A percentile compares a stretch with the other conserved stretches of the same genome.
Conservation (phyloP, 805 yeast genomes). For the Groenewaldozyma tartarivorans region DNA sequence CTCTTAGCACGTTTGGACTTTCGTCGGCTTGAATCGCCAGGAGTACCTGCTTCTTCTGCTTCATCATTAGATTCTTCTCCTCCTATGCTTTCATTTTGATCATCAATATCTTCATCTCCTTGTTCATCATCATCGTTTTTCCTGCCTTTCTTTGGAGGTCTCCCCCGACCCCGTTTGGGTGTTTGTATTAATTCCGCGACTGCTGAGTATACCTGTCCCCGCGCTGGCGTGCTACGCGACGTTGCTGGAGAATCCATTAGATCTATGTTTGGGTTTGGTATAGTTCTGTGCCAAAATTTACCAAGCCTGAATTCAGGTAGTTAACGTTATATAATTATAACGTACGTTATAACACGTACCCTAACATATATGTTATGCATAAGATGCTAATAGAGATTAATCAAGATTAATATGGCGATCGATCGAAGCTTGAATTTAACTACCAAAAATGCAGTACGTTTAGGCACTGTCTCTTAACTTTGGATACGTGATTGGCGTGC, state of each 20-base stretch:
- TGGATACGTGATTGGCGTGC: too few relatives aligned
- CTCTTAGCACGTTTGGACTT: slow-evolving; percentile 14
- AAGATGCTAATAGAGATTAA: too few relatives aligned
- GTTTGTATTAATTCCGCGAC: background rate
- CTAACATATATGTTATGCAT: too few relatives aligned
- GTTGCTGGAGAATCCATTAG: slow-evolving; percentile 1
- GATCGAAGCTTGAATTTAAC: too few relatives aligned
- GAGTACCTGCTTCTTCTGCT: slow-evolving; percentile 7
- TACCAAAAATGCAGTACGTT: too few relatives aligned
- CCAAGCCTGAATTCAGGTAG: too few relatives aligned
- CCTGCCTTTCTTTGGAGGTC: slow-evolving; percentile 24
- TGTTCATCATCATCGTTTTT: background rate
- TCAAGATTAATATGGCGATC: too few relatives aligned
- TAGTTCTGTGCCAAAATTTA: too few relatives aligned
- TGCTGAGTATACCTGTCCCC: background rate
- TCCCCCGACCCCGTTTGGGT: slow-evolving; percentile 16
- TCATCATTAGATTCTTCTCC: slow-evolving; percentile 13
- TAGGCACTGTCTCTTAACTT: too few relatives aligned
- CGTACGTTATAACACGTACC: too few relatives aligned
- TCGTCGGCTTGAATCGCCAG: slow-evolving; percentile 10
- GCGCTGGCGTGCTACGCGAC: too few relatives aligned
- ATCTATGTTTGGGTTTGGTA: background rate
- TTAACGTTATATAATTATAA: too few relatives aligned
- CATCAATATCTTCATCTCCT: slow-evolving; percentile 12
- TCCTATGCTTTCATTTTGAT: slow-evolving; percentile 13